A percentile compares a stretch with the other conserved stretches of the same genome.
phyloP scores from a whole-genome alignment of 2,329 filamentous ascomycete genomes.

The Thermothelomyces thermophilus region DNA sequence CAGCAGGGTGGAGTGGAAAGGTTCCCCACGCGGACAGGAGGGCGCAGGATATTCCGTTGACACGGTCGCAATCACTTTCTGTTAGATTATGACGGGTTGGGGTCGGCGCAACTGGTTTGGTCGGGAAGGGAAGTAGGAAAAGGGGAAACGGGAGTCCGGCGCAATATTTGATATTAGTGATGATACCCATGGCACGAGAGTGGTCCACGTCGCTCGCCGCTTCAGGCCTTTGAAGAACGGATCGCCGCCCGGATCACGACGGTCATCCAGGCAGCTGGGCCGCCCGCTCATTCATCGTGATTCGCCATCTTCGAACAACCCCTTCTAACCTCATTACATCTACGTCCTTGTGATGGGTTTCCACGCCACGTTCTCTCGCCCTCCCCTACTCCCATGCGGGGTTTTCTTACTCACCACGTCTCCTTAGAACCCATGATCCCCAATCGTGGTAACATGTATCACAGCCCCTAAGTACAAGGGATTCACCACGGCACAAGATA shows the following conservation, averaged over 20 bases:
- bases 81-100: not conserved
- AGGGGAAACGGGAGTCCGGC: constrained; percentile 1
- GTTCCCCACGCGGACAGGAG: constrained; percentile 48
- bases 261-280: too few species aligned
- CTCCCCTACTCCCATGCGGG: too few species aligned
- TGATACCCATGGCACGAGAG: constrained; percentile 3
- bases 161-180: not conserved
- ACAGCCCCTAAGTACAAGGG: constrained; percentile 7
- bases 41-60: constrained; percentile 42
- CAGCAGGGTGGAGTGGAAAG: constrained; percentile 53
- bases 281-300: too few species aligned
- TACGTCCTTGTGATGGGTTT: too few species aligned
- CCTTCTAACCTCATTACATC: too few species aligned
- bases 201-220: not conserved
- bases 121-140: not conserved
- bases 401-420: too few species aligned
- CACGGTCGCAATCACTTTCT: not conserved
- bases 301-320: too few species aligned
- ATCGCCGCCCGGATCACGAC: too few species aligned
- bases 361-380: too few species aligned
- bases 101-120: not conserved
- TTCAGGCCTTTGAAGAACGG: too few species aligned
- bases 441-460: constrained; percentile 14
- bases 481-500: constrained; percentile 10
- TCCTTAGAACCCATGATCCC: not conserved